These are phyloP conservation scores for Sclerotinia subarctica DNA, from an alignment of 2,329 filamentous ascomycete species.

Conservation along the genomic window DNA sequence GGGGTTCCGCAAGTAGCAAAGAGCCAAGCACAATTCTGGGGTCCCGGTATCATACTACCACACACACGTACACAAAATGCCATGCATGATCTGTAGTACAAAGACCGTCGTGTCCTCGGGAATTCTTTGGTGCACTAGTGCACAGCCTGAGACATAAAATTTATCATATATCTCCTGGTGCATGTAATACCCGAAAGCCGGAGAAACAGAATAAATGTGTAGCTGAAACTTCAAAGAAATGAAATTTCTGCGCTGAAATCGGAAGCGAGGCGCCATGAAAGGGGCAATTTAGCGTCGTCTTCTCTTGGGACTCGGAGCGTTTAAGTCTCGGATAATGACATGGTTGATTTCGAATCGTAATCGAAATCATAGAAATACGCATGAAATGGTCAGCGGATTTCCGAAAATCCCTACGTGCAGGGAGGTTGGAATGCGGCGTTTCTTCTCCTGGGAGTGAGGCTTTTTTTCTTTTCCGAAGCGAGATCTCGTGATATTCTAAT, in stretches of 20 bases:
- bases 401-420: not conserved
- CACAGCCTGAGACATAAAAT: not conserved
- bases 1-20: not conserved
- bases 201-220: not conserved
- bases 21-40: not conserved
- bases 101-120: not conserved
- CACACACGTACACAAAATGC: too few relatives aligned
- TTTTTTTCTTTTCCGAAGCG: not conserved
- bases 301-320: not conserved
- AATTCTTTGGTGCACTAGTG: not conserved
- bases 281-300: not conserved
- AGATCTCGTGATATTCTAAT: constrained; percentile 1
- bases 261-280: not conserved
- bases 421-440: not conserved
- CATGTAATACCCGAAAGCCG: too few relatives aligned
- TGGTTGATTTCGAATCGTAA: not conserved
- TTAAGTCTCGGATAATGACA: not conserved
- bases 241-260: not conserved
- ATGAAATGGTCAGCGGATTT: not conserved
- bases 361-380: not conserved
- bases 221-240: not conserved
- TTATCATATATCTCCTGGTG: not conserved
- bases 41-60: not conserved
- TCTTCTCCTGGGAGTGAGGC: not conserved
- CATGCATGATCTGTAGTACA: not conserved